Conservation (phyloP, 2,329 filamentous ascomycete species). For the Cladophialophora yegresii region DNA sequence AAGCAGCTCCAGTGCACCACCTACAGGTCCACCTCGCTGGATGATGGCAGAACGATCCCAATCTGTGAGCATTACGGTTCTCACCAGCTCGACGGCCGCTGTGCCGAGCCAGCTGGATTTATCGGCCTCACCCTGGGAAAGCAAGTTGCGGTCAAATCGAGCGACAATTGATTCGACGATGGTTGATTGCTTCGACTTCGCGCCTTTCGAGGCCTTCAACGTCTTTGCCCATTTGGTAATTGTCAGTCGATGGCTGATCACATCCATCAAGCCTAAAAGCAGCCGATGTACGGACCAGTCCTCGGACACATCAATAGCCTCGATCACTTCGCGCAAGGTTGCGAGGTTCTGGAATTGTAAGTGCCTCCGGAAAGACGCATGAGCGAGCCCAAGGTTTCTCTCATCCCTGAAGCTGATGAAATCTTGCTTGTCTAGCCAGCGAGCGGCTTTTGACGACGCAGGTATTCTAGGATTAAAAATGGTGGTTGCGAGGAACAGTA, state of each 20-base stretch:
- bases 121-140: constrained; percentile 9
- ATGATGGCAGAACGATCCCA: constrained; percentile 79
- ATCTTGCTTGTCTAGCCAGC: constrained; percentile 15
- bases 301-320: constrained; percentile 26
- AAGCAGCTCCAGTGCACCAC: constrained; percentile 74
- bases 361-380: constrained; percentile 20
- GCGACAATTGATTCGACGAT: constrained; percentile 40
- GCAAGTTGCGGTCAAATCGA: constrained; percentile 37
- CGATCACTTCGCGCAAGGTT: constrained; percentile 19
- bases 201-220: constrained; percentile 6
- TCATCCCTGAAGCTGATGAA: constrained; percentile 19
- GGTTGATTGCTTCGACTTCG: constrained; percentile 19
- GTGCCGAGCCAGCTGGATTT: constrained; percentile 28
- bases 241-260: constrained; percentile 31
- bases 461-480: constrained; percentile 8
- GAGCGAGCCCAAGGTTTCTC: constrained; percentile 25
- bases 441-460: not conserved
- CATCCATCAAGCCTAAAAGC: constrained; percentile 27
- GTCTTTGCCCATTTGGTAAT: constrained; percentile 22
- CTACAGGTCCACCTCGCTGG: constrained; percentile 68
- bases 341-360: not conserved
- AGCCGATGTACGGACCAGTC: constrained; percentile 32
- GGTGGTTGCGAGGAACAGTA: constrained; percentile 23
- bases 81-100: constrained; percentile 31
- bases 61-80: constrained; percentile 69